phyloP scores from a whole-genome alignment of 805 yeast species.

The Candida coquimbonensis region DNA sequence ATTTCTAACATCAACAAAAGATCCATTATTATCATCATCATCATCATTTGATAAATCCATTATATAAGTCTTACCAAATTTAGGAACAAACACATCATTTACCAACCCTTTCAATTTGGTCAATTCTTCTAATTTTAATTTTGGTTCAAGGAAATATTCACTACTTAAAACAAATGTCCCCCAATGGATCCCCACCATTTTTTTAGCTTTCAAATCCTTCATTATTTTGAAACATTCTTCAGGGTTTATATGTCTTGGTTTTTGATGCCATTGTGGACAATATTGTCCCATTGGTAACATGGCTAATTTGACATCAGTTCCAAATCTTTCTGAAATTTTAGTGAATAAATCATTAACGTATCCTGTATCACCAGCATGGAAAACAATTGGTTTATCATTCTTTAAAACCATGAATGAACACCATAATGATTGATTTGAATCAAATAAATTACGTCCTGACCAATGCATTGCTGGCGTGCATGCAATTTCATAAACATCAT shows the following conservation, averaged over 20 bases:
- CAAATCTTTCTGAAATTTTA: slow-evolving; percentile 57
- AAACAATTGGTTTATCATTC: slow-evolving; percentile 64
- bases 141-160: slow-evolving; percentile 84
- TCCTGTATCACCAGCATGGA: slow-evolving; percentile 95
- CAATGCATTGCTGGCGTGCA: slow-evolving; percentile 96
- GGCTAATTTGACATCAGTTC: slow-evolving; percentile 52
- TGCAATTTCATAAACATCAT: slow-evolving; percentile 63
- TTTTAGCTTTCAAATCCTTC: slow-evolving; percentile 50
- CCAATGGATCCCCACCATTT: slow-evolving; percentile 89
- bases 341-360: slow-evolving; percentile 68
- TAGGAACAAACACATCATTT: slow-evolving; percentile 52
- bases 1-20: slow-evolving; percentile 17
- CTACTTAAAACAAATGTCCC: slow-evolving; percentile 89
- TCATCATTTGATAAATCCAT: slow-evolving; percentile 25
- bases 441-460: slow-evolving; percentile 83
- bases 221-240: slow-evolving; percentile 65
- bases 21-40: slow-evolving; percentile 1
- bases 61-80: slow-evolving; percentile 65
- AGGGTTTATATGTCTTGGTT: slow-evolving; percentile 83
- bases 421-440: slow-evolving; percentile 81
- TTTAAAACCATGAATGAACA: slow-evolving; percentile 72
- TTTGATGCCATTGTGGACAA: slow-evolving; percentile 91
- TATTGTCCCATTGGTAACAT: slow-evolving; percentile 93
- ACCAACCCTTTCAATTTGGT: slow-evolving; percentile 35
- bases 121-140: slow-evolving; percentile 43